Conservation (phyloP, 179 eudicot species). For the Camellia oleifera region DNA sequence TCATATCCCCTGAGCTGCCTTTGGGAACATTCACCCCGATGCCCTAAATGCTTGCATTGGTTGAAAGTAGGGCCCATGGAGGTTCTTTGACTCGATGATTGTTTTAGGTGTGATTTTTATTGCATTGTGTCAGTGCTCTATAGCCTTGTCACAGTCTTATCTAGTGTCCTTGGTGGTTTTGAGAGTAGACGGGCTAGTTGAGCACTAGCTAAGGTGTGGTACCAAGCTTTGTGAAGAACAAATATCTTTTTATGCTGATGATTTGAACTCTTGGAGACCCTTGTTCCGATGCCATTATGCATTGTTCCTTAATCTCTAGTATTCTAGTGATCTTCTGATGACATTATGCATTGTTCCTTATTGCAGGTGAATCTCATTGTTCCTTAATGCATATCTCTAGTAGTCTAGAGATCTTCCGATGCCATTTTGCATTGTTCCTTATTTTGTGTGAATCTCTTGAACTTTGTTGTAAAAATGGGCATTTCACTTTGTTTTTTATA, state of each 20-base stretch:
- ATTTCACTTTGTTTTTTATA: slow-evolving; percentile 6
- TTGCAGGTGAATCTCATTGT: too few relatives aligned
- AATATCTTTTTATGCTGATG: neutral
- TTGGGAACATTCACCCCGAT: neutral
- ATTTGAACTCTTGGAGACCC: neutral
- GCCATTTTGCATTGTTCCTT: neutral
- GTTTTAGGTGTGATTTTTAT: neutral
- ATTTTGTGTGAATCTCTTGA: neutral
- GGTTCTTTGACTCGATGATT: neutral
- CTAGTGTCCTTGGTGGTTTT: neutral
- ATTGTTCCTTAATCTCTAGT: too few relatives aligned
- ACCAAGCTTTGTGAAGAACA: neutral
- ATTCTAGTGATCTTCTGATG: too few relatives aligned
- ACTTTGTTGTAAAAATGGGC: neutral
- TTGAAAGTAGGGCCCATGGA: neutral
- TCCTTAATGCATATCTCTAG: too few relatives aligned
- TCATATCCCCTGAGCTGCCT: neutral
- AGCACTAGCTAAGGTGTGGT: neutral
- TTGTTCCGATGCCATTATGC: too few relatives aligned
- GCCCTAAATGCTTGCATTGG: neutral
- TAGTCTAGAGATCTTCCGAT: too few relatives aligned
- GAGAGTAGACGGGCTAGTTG: neutral
- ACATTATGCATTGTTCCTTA: too few relatives aligned
- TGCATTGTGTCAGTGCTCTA: neutral
- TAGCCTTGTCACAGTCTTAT: neutral